Conservation (phyloP, 164 flowering plant genomes). For the grape (Vitis vinifera) region ASM3070453v1 NC_081822.1:94501-95000, state of each 20-base stretch:
- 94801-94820: constrained; percentile 86
- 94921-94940: background rate
- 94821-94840: constrained; percentile 97
- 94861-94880: constrained; percentile 93
- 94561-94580: no score
- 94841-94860: constrained; percentile 99
- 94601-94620: background rate
- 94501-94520: no score
- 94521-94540: no score
- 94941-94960: background rate
- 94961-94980: background rate
- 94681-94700: background rate
- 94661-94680: constrained; percentile 2
- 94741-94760: constrained; percentile 88
- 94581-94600: background rate
- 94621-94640: background rate
- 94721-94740: constrained; percentile 75
- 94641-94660: background rate
- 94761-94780: constrained; percentile 92
- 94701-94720: background rate
- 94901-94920: background rate
- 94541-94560: no score
- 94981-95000: background rate
- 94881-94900: constrained; percentile 89
- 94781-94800: constrained; percentile 98